phyloP scores from a whole-genome alignment of 257 asterid genomes.

The Agastache rugosa region DNA sequence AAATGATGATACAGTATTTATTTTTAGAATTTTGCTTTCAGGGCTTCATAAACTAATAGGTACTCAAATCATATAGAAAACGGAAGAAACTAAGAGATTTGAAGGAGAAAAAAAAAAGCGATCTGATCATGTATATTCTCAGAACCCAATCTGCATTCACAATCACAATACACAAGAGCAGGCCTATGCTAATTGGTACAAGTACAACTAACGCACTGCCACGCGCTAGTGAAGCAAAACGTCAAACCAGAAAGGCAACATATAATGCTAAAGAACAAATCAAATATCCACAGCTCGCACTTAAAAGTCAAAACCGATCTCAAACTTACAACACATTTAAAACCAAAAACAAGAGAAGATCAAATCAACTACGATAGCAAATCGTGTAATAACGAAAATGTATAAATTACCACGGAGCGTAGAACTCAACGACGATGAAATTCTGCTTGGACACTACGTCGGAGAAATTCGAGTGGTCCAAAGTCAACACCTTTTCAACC shows the following conservation, averaged over 20 bases:
- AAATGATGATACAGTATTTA: background rate
- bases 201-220: background rate
- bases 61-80: background rate
- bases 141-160: conserved; percentile 14
- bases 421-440: conserved; percentile 81
- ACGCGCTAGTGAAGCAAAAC: conserved; percentile 22
- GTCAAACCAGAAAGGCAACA: conserved; percentile 22
- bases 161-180: background rate
- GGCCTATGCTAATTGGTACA: background rate
- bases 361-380: conserved; percentile 16
- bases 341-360: background rate
- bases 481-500: conserved; percentile 63
- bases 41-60: background rate
- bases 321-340: conserved; percentile 6
- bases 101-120: background rate
- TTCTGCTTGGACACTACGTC: conserved; percentile 52
- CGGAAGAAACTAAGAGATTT: background rate
- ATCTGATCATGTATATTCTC: background rate
- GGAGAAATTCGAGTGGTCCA: conserved; percentile 72
- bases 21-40: background rate
- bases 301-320: conserved; percentile 27
- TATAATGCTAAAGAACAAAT: conserved; percentile 24
- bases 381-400: background rate
- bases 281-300: background rate
- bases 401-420: conserved; percentile 70